Base-by-base conservation (phyloP, 1,284 basidiomycete genomes). In the Rhodotorula glutinis region DNA sequence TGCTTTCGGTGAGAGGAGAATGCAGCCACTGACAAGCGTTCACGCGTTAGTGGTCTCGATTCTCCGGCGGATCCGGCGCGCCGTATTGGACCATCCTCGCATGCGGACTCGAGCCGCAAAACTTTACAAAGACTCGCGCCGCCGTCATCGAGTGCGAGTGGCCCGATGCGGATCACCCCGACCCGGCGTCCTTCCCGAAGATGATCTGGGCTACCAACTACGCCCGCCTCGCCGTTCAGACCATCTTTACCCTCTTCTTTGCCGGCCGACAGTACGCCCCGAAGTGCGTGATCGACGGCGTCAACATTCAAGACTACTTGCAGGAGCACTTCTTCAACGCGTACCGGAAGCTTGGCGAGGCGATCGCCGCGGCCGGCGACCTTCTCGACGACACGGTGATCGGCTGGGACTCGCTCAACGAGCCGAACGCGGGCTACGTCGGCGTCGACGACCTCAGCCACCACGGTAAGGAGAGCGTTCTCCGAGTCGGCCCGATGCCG, bases 121-220 rank as follows among this genome's bases (percentile, higher is more conserved):
- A 90, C 73, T 86, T 97, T 69, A 90, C 90, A 0, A 83, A 87
- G 1, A 97, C 94, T 0, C 87, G 90, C 76, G 84, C 91, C 7
- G 90, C 93, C 43, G 86, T 94, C 66, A 76, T 98, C 17, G 93
- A 98, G 76, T 87, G 85, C 78, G 93, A 98, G 81, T 97, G 91
- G 80, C 88, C 92, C 0, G 77, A 81, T 4, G 75, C 87, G 0
- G 79, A 83, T 47, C 27, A 60, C 16, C 84, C 90, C 3, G 83
- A 89, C 70, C 92, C 95, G 0, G 81, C 84, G 11, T 79, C 84
- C 0, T 84, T 92, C 68, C 93, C 95, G 3, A 86, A 88, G 59
- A 98, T 98, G 95, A 86, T 94, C 70, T 98, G 95, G 95, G 87
- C 88, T 21, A 97, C 95, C 29, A 98, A 98, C 78, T 97, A 98